Evolutionary conservation across 2,329 filamentous ascomycete species (phyloP).

Genomic region (Fusarium tuaranense): DNA sequence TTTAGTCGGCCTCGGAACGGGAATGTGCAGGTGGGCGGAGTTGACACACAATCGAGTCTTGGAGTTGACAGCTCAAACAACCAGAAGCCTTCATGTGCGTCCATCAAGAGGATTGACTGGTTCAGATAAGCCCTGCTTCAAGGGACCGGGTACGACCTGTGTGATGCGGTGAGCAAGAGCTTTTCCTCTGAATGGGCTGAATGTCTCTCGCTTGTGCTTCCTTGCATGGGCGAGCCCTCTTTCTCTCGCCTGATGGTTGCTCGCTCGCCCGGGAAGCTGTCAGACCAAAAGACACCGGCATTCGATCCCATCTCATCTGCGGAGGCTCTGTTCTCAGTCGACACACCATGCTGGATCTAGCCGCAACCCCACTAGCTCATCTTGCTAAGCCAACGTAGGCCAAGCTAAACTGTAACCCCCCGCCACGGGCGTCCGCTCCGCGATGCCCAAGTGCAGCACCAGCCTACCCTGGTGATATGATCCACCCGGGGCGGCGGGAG

Average conservation of each 20-base stretch:
- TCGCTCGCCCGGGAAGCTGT: neutral
- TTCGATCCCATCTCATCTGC: slow-evolving; percentile 20
- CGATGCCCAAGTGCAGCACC: slow-evolving; percentile 18
- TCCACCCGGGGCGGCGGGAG: slow-evolving; percentile 27
- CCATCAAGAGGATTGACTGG: slow-evolving; percentile 18
- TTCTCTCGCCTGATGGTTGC: neutral
- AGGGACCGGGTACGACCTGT: slow-evolving; percentile 26
- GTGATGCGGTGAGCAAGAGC: slow-evolving; percentile 31
- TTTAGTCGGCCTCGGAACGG: neutral
- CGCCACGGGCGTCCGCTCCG: slow-evolving; percentile 20
- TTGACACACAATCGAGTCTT: neutral
- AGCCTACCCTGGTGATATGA: neutral
- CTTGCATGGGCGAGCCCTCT: slow-evolving; percentile 22
- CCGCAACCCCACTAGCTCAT: slow-evolving; percentile 6
- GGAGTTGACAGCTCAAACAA: slow-evolving; percentile 19
- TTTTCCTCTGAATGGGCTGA: slow-evolving; percentile 1
- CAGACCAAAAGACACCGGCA: neutral
- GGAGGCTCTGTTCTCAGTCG: slow-evolving; percentile 39
- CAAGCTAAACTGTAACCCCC: neutral
- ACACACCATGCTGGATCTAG: neutral
- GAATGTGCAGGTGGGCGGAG: neutral
- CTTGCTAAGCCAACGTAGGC: neutral
- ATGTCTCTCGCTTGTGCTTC: slow-evolving; percentile 27
- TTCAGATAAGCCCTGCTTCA: neutral
- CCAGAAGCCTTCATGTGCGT: slow-evolving; percentile 25